phyloP scores from a whole-genome alignment of 352 stramenopile species.

The Globisporangium cederbergense region DNA sequence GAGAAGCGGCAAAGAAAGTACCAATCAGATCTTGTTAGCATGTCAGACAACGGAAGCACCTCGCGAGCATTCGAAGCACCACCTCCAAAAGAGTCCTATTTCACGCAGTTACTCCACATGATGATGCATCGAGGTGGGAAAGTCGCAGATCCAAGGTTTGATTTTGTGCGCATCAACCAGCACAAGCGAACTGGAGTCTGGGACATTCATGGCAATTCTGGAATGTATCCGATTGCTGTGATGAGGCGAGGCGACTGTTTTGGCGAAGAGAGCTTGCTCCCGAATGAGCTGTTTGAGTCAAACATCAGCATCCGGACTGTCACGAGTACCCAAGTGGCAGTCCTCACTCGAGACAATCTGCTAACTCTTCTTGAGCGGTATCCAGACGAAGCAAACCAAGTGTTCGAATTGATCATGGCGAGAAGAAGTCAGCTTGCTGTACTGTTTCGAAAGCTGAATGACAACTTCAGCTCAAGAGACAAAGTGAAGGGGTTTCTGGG shows the following conservation, averaged over 20 bases:
- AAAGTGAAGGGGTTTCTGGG: slow-evolving; percentile 45
- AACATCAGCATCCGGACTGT: slow-evolving; percentile 47
- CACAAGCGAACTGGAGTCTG: slow-evolving; percentile 1
- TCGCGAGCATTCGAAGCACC: neutral
- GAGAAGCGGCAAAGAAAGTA: slow-evolving; percentile 8
- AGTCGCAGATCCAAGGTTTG: neutral
- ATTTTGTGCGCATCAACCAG: neutral
- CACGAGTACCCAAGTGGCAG: slow-evolving; percentile 42
- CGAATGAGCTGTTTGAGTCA: slow-evolving; percentile 33
- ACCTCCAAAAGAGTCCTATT: neutral
- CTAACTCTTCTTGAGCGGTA: slow-evolving; percentile 36
- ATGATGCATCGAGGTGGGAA: neutral
- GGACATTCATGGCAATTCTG: neutral
- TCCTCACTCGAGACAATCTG: slow-evolving; percentile 40
- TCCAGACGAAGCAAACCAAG: slow-evolving; percentile 26
- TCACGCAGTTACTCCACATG: neutral
- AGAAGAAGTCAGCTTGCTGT: slow-evolving; percentile 17
- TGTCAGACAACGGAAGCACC: slow-evolving; percentile 14
- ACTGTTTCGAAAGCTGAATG: slow-evolving; percentile 24
- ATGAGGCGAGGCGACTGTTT: slow-evolving; percentile 56
- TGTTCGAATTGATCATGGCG: slow-evolving; percentile 21
- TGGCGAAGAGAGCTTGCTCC: slow-evolving; percentile 51
- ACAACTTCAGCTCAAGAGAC: slow-evolving; percentile 45
- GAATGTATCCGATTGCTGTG: slow-evolving; percentile 33
- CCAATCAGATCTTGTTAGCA: slow-evolving; percentile 1